Base-by-base conservation (phyloP, 805 yeast genomes). In the Pichia gijzeniarum region DNA sequence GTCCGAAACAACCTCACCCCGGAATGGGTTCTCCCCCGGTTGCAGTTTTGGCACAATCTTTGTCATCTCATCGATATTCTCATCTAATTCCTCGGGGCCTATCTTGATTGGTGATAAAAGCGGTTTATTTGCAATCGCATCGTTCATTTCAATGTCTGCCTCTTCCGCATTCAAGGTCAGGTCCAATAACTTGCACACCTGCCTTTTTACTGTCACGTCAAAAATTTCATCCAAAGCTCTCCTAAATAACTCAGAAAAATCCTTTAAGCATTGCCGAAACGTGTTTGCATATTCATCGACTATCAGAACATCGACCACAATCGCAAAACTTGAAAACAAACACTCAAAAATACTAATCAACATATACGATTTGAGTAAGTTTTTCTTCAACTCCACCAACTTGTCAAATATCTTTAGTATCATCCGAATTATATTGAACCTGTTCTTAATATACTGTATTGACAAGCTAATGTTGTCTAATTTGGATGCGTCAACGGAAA, bases 391-490 rank as follows among this genome's bases (percentile, higher is more conserved):
- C 10, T 20, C 20, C 9, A 58, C 40, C 14, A 54, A 38, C 14
- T 27, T 35, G 10, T 36, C 45, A 8, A 49, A 45, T 5, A 58
- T 22, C 13, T 43, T 32, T 21, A 58, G 55, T 36, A 59, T 53
- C 1, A 57, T 49, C 10, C 49, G 40, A 41, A 62, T 38, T 22
- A 61, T 56, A 14, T 40, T 35, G 5, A 40, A 32, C 37, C 60
- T 58, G 45, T 60, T 43, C 38, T 61, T 62, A 33, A 57, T 57
- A 40, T 55, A 58, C 35, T 62, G 67, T 44, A 63, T 55, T 1
- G 65, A 60, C 18, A 64, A 18, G 32, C 55, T 56, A 18, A 59
- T 48, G 34, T 61, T 62, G 14, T 54, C 56, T 6, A 54, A 48
- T 19, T 53, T 56, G 1, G 64, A 57, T 2, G 61, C 53, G 47